Evolutionary conservation across 83 land plant genomes (phyloP), one percentile per base, ranked within the genome.

Genomic region (Thuja plicata): DNA sequence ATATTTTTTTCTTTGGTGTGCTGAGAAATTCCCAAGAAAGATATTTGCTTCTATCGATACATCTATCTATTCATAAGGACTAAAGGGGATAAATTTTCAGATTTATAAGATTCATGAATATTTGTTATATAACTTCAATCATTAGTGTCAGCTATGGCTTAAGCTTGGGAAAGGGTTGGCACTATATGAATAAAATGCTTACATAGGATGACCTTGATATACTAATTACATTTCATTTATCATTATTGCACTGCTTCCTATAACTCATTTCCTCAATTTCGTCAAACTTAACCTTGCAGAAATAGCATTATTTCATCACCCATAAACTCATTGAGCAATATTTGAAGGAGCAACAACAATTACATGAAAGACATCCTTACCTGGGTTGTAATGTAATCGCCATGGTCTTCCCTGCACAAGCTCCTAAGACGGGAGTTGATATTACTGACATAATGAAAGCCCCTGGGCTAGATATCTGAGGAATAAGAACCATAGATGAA

Each of bases 341-440:
- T 12, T 76, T 76, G 3, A 32, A 76, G 37, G 40, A 76, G 79
- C 4, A 34, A 13, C 38, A 11, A 35, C 38, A 54, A 71, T 84
- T 89, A 38, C 35, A 52, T 12, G 60, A 35, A 77, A 88, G 19
- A 74, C 19, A 40, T 19, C 46, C 52, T 76, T 89, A 97, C 99
- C 99, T 96, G 34, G 98, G 99, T 86, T 95, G 96, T 83, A 98
- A 95, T 52, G 94, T 94, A 43, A 98, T 90, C 34, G 94, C 90
- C 78, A 89, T 95, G 40, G 99, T 96, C 87, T 91, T 96, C 16
- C 95, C 97, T 88, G 93, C 88, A 73, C 93, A 91, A 15, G 94
- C 93, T 54, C 93, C 99, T 66, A 93, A 89, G 74, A 92, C 85
- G 24, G 93, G 91, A 89, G 88, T 92, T 87, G 97, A 94, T 77